These are phyloP conservation scores for Cyclocybe cylindracea DNA, from an alignment of 768 basidiomycete species.

Conservation along the genomic window DNA sequence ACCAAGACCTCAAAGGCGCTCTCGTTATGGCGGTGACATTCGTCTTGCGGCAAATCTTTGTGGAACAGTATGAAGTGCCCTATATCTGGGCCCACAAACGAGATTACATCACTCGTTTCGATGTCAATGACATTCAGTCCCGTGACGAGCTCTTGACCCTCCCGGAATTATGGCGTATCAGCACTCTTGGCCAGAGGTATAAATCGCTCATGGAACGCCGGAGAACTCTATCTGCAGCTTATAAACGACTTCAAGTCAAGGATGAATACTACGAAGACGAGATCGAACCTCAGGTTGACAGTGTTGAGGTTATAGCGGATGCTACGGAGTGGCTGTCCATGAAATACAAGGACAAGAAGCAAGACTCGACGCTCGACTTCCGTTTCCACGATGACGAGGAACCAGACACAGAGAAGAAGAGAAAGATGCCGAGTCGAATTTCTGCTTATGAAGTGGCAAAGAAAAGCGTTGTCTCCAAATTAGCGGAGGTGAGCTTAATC, in stretches of 20 bases:
- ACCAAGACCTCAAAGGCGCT: constrained; percentile 59
- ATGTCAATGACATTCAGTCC: constrained; percentile 60
- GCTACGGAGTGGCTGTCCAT: constrained; percentile 88
- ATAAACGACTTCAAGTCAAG: constrained; percentile 62
- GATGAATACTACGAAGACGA: constrained; percentile 80
- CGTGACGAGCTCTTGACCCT: constrained; percentile 72
- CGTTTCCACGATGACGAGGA: constrained; percentile 76
- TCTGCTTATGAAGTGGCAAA: constrained; percentile 86
- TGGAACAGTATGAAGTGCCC: constrained; percentile 90
- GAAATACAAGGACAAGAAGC: constrained; percentile 79
- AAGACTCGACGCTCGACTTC: constrained; percentile 53
- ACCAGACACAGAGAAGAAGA: constrained; percentile 52
- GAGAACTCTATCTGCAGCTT: constrained; percentile 60
- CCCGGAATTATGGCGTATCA: constrained; percentile 90
- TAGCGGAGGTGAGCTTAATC: constrained; percentile 68
- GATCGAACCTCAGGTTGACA: constrained; percentile 66
- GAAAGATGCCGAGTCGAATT: constrained; percentile 81
- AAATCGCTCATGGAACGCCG: constrained; percentile 81
- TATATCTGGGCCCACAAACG: constrained; percentile 94
- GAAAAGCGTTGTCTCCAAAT: constrained; percentile 70
- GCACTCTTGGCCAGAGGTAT: constrained; percentile 86
- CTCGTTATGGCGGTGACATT: constrained; percentile 80
- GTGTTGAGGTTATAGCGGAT: constrained; percentile 88
- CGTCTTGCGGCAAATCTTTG: constrained; percentile 80
- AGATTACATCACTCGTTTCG: constrained; percentile 87